A percentile compares a stretch with the other conserved stretches of the same genome.
Evolutionary conservation across 73 alveolate species (phyloP).

Genomic region (Stentor coeruleus): DNA sequence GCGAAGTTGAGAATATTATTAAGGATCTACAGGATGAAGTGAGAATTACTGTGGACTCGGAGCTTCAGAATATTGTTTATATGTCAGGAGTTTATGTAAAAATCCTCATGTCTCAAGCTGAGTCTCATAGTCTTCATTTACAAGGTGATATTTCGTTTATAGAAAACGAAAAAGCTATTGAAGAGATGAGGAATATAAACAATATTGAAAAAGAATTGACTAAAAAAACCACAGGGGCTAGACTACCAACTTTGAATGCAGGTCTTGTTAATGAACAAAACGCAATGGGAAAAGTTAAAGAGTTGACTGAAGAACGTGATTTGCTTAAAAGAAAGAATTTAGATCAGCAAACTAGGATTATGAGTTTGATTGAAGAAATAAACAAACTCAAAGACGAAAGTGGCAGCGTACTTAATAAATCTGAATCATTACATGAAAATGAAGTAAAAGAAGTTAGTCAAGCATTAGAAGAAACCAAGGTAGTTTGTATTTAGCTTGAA

Average conservation of each 20-base stretch:
- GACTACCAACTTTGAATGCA: constrained; percentile 8
- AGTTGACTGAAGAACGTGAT: background rate
- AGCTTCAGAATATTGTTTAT: background rate
- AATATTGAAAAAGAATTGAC: background rate
- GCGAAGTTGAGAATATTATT: background rate
- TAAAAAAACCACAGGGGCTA: constrained; percentile 11
- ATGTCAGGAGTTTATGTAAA: constrained; percentile 26
- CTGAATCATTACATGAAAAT: background rate
- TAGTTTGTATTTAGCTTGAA: background rate
- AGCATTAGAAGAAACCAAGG: constrained; percentile 8
- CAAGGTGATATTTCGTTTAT: constrained; percentile 12
- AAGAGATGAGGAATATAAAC: constrained; percentile 14
- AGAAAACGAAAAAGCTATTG: constrained; percentile 8
- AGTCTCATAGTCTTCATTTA: background rate
- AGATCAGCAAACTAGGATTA: background rate
- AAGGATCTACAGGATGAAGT: background rate
- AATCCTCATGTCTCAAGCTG: constrained; percentile 20
- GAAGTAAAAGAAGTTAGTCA: constrained; percentile 5
- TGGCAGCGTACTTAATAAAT: too few relatives aligned
- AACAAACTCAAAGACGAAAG: background rate
- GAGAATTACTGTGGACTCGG: constrained; percentile 13
- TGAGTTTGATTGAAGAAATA: background rate
- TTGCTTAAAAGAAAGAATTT: background rate
- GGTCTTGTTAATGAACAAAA: background rate
- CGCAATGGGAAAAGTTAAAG: background rate